phyloP scores from a whole-genome alignment of 345 rosid genomes.

The Salix caprea region DNA sequence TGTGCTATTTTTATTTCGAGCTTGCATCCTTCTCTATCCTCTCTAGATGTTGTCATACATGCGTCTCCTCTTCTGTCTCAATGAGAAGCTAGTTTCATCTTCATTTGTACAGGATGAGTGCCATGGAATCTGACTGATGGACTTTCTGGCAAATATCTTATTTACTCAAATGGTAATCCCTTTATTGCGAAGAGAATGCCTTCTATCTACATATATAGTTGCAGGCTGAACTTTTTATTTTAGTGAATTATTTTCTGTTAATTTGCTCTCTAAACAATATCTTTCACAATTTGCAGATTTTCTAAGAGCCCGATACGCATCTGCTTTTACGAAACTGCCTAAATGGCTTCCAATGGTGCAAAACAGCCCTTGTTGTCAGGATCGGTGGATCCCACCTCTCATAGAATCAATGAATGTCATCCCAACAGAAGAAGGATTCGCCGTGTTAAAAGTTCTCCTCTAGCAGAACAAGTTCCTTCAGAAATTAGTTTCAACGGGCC shows the following conservation, averaged over 20 bases:
- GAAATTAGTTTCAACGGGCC: constrained; percentile 15
- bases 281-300: constrained; percentile 18
- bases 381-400: constrained; percentile 20
- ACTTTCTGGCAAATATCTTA: neutral
- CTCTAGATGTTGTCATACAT: neutral
- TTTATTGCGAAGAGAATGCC: neutral
- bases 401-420: constrained; percentile 14
- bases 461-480: constrained; percentile 32
- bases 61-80: neutral
- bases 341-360: constrained; percentile 50
- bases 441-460: constrained; percentile 70
- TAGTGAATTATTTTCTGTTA: neutral
- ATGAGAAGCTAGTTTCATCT: neutral
- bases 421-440: constrained; percentile 45
- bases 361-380: constrained; percentile 49
- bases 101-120: neutral
- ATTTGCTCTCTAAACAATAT: neutral
- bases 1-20: neutral
- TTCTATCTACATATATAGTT: neutral
- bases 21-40: neutral
- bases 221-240: neutral
- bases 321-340: constrained; percentile 6
- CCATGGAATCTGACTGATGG: neutral
- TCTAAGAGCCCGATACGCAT: neutral
- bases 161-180: neutral